A percentile compares a stretch with the other conserved stretches of the same genome.
These are phyloP conservation scores for Hawksworthiomyces lignivorus DNA, from an alignment of 2,329 filamentous ascomycete species.

Conservation along the genomic window DNA sequence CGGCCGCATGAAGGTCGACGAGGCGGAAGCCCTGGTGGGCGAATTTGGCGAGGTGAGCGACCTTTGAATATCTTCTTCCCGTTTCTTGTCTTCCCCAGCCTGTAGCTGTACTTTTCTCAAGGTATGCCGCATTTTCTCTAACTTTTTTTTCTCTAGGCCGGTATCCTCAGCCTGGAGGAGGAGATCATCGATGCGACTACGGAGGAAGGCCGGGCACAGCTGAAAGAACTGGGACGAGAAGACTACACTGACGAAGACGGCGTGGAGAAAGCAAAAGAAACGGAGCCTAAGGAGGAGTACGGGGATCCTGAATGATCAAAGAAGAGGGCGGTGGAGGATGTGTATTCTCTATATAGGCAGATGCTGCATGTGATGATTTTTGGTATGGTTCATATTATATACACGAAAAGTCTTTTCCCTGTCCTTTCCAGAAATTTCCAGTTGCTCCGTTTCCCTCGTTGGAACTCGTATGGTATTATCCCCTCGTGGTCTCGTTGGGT, in stretches of 20 bases:
- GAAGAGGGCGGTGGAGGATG: background rate
- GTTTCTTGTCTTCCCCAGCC: constrained; percentile 1
- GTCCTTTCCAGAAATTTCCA: too few species aligned
- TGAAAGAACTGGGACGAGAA: constrained; percentile 61
- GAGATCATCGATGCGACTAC: constrained; percentile 94
- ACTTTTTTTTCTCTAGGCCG: constrained; percentile 9
- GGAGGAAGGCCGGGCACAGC: constrained; percentile 68
- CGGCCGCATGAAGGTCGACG: constrained; percentile 74
- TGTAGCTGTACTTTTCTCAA: too few species aligned
- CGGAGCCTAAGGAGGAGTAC: constrained; percentile 11
- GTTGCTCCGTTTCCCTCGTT: too few species aligned
- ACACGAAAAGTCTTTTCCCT: too few species aligned
- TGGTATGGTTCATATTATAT: background rate
- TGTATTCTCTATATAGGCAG: background rate
- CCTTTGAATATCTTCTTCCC: background rate
- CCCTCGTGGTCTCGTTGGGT: background rate
- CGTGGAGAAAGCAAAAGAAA: background rate
- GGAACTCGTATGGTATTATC: too few species aligned
- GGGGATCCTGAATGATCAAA: constrained; percentile 13
- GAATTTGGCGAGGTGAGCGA: constrained; percentile 56
- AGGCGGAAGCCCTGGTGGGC: constrained; percentile 74
- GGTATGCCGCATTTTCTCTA: too few species aligned
- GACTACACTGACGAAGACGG: constrained; percentile 6
- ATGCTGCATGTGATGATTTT: too few species aligned
- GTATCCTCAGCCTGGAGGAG: constrained; percentile 70